Base-by-base conservation (phyloP, 2,329 filamentous ascomycete genomes). In the Phialophora macrospora region DNA sequence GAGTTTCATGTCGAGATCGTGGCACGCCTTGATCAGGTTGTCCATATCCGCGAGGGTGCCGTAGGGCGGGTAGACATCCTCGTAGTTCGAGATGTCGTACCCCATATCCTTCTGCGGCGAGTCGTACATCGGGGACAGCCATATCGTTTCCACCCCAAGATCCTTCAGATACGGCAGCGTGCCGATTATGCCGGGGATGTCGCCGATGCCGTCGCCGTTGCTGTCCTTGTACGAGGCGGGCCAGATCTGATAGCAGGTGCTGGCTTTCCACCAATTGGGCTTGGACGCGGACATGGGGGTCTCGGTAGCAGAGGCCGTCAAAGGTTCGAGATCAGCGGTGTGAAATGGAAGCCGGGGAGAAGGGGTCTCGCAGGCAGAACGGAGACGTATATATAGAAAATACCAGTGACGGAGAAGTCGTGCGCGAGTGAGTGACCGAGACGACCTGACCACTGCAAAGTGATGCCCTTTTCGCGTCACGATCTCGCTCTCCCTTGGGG, bases 21-120 rank as follows among this genome's bases (percentile, higher is more conserved):
- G 87, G 48, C 85, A 82, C 54, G 84, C 84, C 28, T 81, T 73
- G 57, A 90, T 87, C 41, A 92, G 75, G 0, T 78, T 76, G 63
- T 91, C 87, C 57, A 90, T 84, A 73, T 92, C 88, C 65, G 81
- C 79, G 7, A 92, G 79, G 0, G 87, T 88, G 44, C 89, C 89
- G 71, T 91, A 92, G 0, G 85, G 83, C 1, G 81, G 78, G 70
- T 90, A 84, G 30, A 92, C 85, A 28, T 80, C 81, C 73, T 89
- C 84, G 70, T 92, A 91, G 74, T 91, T 84, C 26, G 85, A 83
- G 58, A 89, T 87, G 72, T 89, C 88, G 73, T 90, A 90, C 46
- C 87, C 87, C 87, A 89, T 88, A 71, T 90, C 87, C 2, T 85
- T 79, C 72, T 88, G 85, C 86, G 71, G 88, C 2, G 82, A 85